phyloP scores from a whole-genome alignment of 345 rosid species.

The Citrus cavaleriei region DNA sequence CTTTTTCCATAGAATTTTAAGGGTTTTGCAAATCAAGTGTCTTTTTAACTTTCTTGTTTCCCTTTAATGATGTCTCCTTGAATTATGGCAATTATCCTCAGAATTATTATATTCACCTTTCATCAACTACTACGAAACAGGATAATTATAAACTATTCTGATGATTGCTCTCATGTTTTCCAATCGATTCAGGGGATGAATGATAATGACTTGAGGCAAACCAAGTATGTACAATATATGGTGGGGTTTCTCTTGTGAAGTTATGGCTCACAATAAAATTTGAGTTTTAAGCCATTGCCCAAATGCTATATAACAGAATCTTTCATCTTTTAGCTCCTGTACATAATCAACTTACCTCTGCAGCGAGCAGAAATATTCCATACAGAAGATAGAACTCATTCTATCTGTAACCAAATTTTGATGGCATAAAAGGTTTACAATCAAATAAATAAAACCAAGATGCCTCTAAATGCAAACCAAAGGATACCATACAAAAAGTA shows the following conservation, averaged over 20 bases:
- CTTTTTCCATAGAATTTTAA: background rate
- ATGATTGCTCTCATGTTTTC: slow-evolving; percentile 3
- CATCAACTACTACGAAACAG: slow-evolving; percentile 21
- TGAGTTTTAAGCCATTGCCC: background rate
- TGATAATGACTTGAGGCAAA: background rate
- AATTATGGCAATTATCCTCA: slow-evolving; percentile 25
- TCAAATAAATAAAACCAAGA: background rate
- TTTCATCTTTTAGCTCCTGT: background rate
- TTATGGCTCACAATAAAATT: background rate
- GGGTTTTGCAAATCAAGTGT: background rate
- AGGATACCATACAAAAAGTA: background rate
- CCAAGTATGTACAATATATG: background rate
- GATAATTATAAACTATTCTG: slow-evolving; percentile 9
- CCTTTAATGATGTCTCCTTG: slow-evolving; percentile 18
- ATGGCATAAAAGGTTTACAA: background rate
- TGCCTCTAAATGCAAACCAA: background rate
- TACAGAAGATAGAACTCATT: background rate
- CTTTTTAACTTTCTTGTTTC: background rate
- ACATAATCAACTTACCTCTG: background rate
- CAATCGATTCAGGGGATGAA: slow-evolving; percentile 2
- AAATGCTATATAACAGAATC: background rate
- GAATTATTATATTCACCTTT: slow-evolving; percentile 17
- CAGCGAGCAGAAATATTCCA: background rate
- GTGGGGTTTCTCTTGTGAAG: slow-evolving; percentile 12
- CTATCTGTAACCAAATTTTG: background rate